phyloP scores from a whole-genome alignment of 108 stramenopile species.

The Conticribra weissflogii region DNA sequence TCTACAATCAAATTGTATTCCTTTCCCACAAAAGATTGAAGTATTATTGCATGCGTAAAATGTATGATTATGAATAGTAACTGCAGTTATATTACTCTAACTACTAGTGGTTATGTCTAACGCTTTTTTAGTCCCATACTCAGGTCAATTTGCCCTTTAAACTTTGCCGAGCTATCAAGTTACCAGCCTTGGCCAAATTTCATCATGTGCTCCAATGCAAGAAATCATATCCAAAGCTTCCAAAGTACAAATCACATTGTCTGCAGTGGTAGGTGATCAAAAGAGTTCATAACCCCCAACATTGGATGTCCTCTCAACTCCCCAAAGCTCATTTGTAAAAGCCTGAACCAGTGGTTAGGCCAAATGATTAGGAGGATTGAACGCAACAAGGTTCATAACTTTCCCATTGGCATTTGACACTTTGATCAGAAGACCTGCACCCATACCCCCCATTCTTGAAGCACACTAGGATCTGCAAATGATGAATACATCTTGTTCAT shows the following conservation, averaged over 20 bases:
- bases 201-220: conserved; percentile 63
- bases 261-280: conserved; percentile 44
- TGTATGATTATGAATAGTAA: no score
- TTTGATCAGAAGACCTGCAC: conserved; percentile 53
- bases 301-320: no score
- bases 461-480: conserved; percentile 54
- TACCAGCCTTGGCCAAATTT: conserved; percentile 46
- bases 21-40: no score
- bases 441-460: conserved; percentile 59
- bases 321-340: conserved; percentile 53
- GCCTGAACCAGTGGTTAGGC: conserved; percentile 64
- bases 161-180: conserved; percentile 40
- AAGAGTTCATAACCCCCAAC: not conserved
- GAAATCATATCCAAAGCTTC: conserved; percentile 57
- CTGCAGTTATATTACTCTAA: no score
- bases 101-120: no score
- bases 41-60: no score
- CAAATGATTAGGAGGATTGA: conserved; percentile 58
- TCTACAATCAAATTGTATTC: no score
- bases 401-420: conserved; percentile 45
- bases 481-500: conserved; percentile 51
- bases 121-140: no score
- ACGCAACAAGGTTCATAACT: conserved; percentile 30
- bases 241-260: conserved; percentile 59
- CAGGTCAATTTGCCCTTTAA: no score